Conservation (phyloP, 2,329 filamentous ascomycete species). For the Colletotrichum trifolii region DNA sequence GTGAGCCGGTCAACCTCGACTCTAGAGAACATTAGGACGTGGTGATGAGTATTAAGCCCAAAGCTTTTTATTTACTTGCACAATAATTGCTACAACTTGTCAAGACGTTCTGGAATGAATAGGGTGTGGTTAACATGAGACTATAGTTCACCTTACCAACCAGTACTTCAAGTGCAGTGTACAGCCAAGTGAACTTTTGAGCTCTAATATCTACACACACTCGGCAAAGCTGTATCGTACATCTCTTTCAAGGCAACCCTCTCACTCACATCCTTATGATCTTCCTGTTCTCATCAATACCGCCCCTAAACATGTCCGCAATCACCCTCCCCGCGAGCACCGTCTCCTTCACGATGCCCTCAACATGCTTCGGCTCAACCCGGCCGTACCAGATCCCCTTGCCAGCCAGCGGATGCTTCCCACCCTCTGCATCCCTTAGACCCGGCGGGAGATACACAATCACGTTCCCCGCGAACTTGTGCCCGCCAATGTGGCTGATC, state of each 20-base stretch:
- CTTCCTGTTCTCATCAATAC: constrained; percentile 66
- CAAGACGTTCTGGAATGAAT: too few species aligned
- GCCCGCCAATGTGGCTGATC: constrained; percentile 85
- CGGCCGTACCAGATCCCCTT: constrained; percentile 86
- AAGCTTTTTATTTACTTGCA: too few species aligned
- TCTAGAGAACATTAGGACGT: not conserved
- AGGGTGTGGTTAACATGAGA: too few species aligned
- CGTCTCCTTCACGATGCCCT: constrained; percentile 80
- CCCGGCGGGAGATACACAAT: constrained; percentile 80
- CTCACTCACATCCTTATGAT: constrained; percentile 53
- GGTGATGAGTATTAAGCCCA: not conserved
- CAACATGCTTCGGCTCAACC: constrained; percentile 79
- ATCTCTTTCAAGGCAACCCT: too few species aligned
- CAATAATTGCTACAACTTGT: too few species aligned
- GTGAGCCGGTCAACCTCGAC: constrained; percentile 4
- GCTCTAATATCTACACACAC: too few species aligned
- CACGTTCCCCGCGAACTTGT: constrained; percentile 88
- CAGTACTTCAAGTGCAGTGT: too few species aligned
- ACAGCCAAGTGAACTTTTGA: too few species aligned
- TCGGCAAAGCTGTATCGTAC: too few species aligned
- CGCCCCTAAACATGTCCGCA: constrained; percentile 77
- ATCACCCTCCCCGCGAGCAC: constrained; percentile 75
- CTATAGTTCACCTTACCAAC: too few species aligned
- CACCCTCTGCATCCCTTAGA: constrained; percentile 51
- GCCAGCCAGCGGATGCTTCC: constrained; percentile 70